A percentile compares a stretch with the other conserved stretches of the same genome.
phyloP scores from a whole-genome alignment of 2,329 filamentous ascomycete genomes.

The Cordyceps fumosorosea region DNA sequence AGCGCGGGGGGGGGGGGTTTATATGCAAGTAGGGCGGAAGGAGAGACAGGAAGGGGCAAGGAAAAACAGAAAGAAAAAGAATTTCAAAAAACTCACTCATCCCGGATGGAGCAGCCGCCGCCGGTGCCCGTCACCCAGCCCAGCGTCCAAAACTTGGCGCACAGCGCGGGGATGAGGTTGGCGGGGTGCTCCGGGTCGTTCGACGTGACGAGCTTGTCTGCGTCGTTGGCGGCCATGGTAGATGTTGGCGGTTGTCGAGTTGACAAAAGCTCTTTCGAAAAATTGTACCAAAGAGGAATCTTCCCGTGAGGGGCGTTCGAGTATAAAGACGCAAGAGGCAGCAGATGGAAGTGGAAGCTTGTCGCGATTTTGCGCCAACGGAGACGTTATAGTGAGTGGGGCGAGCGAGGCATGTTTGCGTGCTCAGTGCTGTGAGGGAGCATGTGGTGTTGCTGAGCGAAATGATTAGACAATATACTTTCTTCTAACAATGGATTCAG shows the following conservation, averaged over 20 bases:
- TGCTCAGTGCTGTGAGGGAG: no score
- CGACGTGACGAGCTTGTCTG: slow-evolving; percentile 52
- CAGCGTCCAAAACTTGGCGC: slow-evolving; percentile 89
- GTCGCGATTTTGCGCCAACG: no score
- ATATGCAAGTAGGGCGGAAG: background rate
- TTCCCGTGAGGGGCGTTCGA: no score
- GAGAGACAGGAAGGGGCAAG: background rate
- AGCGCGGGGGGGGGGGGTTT: background rate
- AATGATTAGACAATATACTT: no score
- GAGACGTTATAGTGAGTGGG: no score
- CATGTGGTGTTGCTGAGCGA: no score
- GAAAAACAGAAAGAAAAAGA: background rate
- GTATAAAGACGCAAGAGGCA: no score
- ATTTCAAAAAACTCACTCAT: slow-evolving; percentile 42
- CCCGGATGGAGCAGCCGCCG: slow-evolving; percentile 70
- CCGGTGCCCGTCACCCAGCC: slow-evolving; percentile 92
- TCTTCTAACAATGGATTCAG: no score
- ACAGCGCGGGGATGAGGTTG: slow-evolving; percentile 89
- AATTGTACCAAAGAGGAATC: no score
- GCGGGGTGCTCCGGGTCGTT: slow-evolving; percentile 78
- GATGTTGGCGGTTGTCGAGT: background rate
- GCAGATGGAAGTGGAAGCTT: no score
- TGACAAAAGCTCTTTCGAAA: no score
- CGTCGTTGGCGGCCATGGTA: slow-evolving; percentile 3
- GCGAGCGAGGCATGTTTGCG: no score